These are phyloP conservation scores for Closterium sp. DNA, from an alignment of 139 green algal species.

Conservation along the genomic window DNA sequence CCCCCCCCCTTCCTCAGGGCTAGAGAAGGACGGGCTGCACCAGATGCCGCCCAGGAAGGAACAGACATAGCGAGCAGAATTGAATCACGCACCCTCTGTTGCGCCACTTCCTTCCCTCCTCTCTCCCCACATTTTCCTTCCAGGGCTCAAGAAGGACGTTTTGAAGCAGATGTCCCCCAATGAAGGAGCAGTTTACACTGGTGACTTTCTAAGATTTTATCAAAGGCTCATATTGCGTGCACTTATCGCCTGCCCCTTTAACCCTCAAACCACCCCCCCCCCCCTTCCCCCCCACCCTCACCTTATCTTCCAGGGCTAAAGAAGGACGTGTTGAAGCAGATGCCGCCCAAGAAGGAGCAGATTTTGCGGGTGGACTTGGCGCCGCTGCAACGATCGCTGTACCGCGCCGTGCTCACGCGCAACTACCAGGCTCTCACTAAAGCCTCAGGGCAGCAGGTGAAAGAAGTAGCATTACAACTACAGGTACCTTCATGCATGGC, in stretches of 20 bases:
- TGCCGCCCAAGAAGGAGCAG: slow-evolving; percentile 89
- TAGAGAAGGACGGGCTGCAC: no score
- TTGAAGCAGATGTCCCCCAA: slow-evolving; percentile 82
- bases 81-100: no score
- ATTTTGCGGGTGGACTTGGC: slow-evolving; percentile 87
- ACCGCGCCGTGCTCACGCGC: slow-evolving; percentile 88
- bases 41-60: no score
- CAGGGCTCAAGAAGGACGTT: slow-evolving; percentile 88
- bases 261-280: no score
- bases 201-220: no score
- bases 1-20: no score
- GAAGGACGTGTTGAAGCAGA: slow-evolving; percentile 82
- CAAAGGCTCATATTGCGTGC: no score
- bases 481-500: no score
- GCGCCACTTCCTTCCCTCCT: neutral
- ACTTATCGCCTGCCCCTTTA: no score
- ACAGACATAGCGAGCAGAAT: no score
- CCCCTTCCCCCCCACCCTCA: neutral
- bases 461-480: neutral
- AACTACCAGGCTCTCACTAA: slow-evolving; percentile 76
- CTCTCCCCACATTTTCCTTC: neutral
- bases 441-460: slow-evolving; percentile 24
- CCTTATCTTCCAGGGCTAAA: slow-evolving; percentile 67
- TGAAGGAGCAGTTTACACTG: slow-evolving; percentile 80
- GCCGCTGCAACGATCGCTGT: slow-evolving; percentile 79